A percentile compares a stretch with the other conserved stretches of the same genome.
These are phyloP conservation scores for Prunus mongolica DNA, from an alignment of 306 rosid species.

Conservation along the genomic window DNA sequence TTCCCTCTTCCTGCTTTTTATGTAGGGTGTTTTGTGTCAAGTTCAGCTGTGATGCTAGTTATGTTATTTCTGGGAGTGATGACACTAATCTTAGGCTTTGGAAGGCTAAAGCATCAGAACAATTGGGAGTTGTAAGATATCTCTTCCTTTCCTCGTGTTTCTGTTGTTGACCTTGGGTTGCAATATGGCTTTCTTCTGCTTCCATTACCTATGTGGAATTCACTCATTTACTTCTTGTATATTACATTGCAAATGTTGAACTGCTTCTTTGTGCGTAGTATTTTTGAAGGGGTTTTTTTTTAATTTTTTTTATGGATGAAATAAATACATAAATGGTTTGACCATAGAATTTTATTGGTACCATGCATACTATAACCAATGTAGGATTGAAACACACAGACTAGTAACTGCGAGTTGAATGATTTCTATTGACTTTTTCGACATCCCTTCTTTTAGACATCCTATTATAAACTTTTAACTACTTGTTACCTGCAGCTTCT, in stretches of 20 bases:
- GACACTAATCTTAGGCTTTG: constrained; percentile 95
- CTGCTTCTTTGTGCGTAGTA: not conserved
- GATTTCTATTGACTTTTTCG: no score
- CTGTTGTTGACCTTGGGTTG: not conserved
- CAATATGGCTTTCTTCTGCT: not conserved
- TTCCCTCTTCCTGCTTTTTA: not conserved
- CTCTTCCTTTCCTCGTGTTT: constrained; percentile 4
- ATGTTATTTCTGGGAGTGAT: constrained; percentile 92
- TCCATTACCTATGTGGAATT: not conserved
- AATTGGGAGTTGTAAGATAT: constrained; percentile 85
- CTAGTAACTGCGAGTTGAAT: no score
- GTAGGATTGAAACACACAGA: not conserved
- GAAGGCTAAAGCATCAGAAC: constrained; percentile 97
- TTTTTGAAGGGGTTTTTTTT: no score
- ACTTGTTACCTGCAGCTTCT: constrained; percentile 52
- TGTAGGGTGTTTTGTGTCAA: constrained; percentile 90
- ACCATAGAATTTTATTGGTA: not conserved
- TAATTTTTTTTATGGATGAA: not conserved
- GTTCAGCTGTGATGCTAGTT: constrained; percentile 89
- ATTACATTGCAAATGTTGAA: not conserved
- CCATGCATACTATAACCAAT: not conserved
- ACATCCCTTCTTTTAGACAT: no score
- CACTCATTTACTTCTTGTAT: not conserved
- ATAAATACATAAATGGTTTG: not conserved
- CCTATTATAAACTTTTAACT: not conserved